Conservation (phyloP, 352 stramenopile genomes). For the Globisporangium mamillatum region DNA sequence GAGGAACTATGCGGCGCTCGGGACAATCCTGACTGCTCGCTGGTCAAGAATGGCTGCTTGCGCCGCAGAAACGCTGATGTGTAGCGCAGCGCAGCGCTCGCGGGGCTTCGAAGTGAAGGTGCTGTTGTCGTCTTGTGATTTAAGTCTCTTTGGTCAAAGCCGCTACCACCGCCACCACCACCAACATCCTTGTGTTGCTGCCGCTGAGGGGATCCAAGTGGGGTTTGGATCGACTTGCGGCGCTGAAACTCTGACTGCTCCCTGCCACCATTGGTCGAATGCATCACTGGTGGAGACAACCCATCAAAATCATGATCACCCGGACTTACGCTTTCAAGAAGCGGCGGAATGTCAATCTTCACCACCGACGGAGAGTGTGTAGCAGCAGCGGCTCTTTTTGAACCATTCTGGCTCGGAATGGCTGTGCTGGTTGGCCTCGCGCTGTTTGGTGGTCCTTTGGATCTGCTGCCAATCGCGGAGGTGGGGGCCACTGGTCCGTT, state of each 20-base stretch:
- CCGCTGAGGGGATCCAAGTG: not conserved
- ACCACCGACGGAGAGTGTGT: slow-evolving; percentile 2
- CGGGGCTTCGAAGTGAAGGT: slow-evolving; percentile 8
- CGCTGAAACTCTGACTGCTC: slow-evolving; percentile 3
- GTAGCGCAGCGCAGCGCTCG: slow-evolving; percentile 11
- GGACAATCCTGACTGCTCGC: not conserved
- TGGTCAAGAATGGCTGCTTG: slow-evolving; percentile 20
- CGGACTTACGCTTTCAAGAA: not conserved
- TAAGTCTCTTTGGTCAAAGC: not conserved
- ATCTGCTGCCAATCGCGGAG: not conserved
- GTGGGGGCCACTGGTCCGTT: not conserved
- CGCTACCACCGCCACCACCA: not conserved
- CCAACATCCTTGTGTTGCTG: not conserved
- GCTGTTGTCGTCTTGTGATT: slow-evolving; percentile 12
- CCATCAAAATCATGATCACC: not conserved
- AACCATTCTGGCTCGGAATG: not conserved
- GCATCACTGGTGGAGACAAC: not conserved
- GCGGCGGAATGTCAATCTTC: slow-evolving; percentile 18
- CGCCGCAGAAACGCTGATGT: slow-evolving; percentile 16
- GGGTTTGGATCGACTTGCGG: slow-evolving; percentile 9
- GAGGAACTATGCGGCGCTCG: not conserved
- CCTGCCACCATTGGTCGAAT: not conserved
- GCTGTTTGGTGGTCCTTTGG: not conserved
- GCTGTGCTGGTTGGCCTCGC: not conserved
- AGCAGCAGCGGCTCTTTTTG: not conserved